Percentiles rank a stretch among this genome's conserved stretches.
Conservation (phyloP, 1,139 yeast species). For the Blastobotrys raffinosifermentans region DNA sequence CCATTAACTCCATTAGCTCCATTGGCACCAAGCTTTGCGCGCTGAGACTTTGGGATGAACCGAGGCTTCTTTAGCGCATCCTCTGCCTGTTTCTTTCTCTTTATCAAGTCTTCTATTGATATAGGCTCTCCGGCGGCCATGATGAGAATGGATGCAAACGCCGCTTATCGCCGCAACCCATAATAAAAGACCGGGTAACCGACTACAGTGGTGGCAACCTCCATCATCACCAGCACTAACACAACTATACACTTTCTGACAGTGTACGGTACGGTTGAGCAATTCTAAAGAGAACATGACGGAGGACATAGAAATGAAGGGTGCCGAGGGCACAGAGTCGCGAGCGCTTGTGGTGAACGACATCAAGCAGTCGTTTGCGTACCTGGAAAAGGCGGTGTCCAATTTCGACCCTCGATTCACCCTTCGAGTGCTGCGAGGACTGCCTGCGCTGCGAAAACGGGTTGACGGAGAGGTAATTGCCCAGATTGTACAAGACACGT, state of each 20-base stretch:
- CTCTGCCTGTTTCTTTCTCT: constrained; percentile 26
- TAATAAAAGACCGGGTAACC: too few relatives aligned
- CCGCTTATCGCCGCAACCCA: too few relatives aligned
- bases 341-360: constrained; percentile 30
- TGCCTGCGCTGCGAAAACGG: constrained; percentile 67
- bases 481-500: constrained; percentile 47
- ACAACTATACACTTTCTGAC: too few relatives aligned
- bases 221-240: too few relatives aligned
- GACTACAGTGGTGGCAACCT: too few relatives aligned
- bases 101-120: constrained; percentile 43
- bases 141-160: too few relatives aligned
- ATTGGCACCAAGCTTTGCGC: constrained; percentile 36
- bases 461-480: constrained; percentile 51
- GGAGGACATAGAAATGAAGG: constrained; percentile 7
- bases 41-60: constrained; percentile 45
- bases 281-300: too few relatives aligned
- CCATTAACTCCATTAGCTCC: constrained; percentile 22
- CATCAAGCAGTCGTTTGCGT: constrained; percentile 48
- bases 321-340: constrained; percentile 9
- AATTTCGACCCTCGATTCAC: constrained; percentile 83
- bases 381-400: constrained; percentile 64
- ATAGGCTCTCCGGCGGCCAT: constrained; percentile 29
- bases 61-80: constrained; percentile 33
- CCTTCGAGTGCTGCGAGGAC: constrained; percentile 76
- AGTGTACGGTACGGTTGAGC: too few relatives aligned